These are phyloP conservation scores for Syzygium jambos DNA, from an alignment of 345 rosid genomes.

Conservation along the genomic window DNA sequence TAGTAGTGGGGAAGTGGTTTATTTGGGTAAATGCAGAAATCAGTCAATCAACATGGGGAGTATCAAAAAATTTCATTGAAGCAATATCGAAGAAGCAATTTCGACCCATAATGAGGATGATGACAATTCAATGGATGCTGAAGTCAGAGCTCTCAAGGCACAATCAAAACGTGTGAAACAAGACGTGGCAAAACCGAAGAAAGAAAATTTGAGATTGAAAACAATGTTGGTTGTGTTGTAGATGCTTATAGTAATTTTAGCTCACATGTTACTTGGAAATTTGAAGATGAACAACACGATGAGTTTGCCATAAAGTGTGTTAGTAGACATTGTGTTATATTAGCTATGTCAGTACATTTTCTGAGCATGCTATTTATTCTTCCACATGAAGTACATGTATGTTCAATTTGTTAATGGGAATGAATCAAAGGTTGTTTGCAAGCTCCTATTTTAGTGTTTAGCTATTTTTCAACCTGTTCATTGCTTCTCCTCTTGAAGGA, in stretches of 20 bases:
- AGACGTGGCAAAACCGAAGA: not conserved
- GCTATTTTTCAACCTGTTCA: no score
- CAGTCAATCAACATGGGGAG: not conserved
- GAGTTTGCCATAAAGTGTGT: not conserved
- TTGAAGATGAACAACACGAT: not conserved
- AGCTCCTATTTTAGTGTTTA: no score
- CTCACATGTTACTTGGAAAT: not conserved
- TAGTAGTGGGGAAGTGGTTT: not conserved
- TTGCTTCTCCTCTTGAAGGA: no score
- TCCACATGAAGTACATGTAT: no score
- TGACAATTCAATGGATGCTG: not conserved
- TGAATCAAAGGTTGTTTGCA: no score
- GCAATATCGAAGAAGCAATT: not conserved
- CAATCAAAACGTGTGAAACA: not conserved
- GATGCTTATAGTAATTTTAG: not conserved
- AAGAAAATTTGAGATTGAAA: not conserved
- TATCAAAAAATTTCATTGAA: not conserved
- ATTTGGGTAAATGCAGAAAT: not conserved
- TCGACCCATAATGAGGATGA: not conserved
- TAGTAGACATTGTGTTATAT: no score
- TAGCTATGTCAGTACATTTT: not conserved
- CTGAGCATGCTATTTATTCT: no score
- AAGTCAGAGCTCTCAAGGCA: not conserved
- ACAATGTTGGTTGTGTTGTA: not conserved
- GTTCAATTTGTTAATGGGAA: no score